Conservation (phyloP, 768 basidiomycete genomes). For the Tricholoma flavovirens region DNA sequence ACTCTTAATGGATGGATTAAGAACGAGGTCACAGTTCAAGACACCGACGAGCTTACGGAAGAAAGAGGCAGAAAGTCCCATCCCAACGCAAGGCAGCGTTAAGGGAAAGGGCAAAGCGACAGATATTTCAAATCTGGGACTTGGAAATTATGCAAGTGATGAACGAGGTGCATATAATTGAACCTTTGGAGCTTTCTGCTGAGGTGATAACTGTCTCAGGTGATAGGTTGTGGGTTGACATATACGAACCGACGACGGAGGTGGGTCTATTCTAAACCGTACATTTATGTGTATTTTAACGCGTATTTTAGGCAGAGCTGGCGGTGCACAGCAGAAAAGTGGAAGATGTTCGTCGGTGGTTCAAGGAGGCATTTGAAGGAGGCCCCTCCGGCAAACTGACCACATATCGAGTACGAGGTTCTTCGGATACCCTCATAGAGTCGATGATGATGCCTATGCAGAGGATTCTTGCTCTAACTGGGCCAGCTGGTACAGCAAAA, state of each 20-base stretch:
- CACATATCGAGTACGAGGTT: slow-evolving; percentile 67
- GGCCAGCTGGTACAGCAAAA: slow-evolving; percentile 88
- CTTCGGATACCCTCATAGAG: background rate
- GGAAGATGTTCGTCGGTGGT: slow-evolving; percentile 70
- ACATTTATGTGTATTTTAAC: background rate
- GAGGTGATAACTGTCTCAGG: slow-evolving; percentile 18
- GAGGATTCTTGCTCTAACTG: slow-evolving; percentile 82
- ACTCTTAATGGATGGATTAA: background rate
- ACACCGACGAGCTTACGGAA: slow-evolving; percentile 2
- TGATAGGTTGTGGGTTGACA: slow-evolving; percentile 55
- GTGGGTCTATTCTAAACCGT: slow-evolving; percentile 22
- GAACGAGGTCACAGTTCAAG: slow-evolving; percentile 6
- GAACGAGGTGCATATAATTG: background rate
- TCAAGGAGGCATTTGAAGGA: slow-evolving; percentile 65
- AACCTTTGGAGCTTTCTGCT: background rate
- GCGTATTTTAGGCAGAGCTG: slow-evolving; percentile 49
- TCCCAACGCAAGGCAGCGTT: slow-evolving; percentile 3
- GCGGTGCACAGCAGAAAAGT: slow-evolving; percentile 80
- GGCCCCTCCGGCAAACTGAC: slow-evolving; percentile 56
- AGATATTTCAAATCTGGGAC: slow-evolving; percentile 4
- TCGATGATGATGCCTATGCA: slow-evolving; percentile 22
- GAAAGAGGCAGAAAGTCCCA: background rate
- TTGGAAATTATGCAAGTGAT: background rate
- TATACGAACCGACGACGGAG: slow-evolving; percentile 55
- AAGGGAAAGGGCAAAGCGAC: slow-evolving; percentile 24